Percentiles rank a stretch among this genome's conserved stretches.
These are phyloP conservation scores for Diaporthe sp. DNA, from an alignment of 2,329 filamentous ascomycete species.

Conservation along the genomic window DNA sequence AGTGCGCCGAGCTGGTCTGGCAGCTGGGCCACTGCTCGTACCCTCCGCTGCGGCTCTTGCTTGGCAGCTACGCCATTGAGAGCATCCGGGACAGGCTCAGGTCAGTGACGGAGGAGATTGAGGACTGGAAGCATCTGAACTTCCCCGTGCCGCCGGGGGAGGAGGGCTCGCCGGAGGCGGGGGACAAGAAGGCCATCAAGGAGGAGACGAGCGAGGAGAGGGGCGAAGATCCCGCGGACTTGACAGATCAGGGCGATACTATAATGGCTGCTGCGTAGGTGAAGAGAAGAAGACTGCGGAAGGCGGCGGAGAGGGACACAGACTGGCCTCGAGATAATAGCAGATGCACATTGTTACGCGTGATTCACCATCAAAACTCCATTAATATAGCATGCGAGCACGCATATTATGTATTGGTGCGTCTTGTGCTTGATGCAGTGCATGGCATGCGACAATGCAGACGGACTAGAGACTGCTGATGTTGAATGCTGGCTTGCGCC, in stretches of 20 bases:
- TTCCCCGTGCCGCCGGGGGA: constrained; percentile 66
- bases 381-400: background rate
- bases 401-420: background rate
- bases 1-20: constrained; percentile 94
- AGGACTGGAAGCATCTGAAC: constrained; percentile 91
- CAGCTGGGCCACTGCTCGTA: constrained; percentile 95
- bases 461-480: background rate
- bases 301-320: background rate
- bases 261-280: constrained; percentile 38
- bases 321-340: background rate
- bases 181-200: constrained; percentile 50
- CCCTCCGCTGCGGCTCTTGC: constrained; percentile 85
- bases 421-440: background rate
- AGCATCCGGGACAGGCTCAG: constrained; percentile 91
- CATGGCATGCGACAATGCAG: background rate
- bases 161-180: constrained; percentile 41
- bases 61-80: constrained; percentile 95
- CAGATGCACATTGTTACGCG: background rate
- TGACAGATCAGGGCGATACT: constrained; percentile 39
- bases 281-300: background rate
- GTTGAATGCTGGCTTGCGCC: background rate
- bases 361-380: background rate
- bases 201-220: constrained; percentile 49
- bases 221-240: constrained; percentile 40
- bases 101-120: constrained; percentile 93